Base-by-base conservation (phyloP, 1,139 yeast species). In the Torulaspora pretoriensis region DNA sequence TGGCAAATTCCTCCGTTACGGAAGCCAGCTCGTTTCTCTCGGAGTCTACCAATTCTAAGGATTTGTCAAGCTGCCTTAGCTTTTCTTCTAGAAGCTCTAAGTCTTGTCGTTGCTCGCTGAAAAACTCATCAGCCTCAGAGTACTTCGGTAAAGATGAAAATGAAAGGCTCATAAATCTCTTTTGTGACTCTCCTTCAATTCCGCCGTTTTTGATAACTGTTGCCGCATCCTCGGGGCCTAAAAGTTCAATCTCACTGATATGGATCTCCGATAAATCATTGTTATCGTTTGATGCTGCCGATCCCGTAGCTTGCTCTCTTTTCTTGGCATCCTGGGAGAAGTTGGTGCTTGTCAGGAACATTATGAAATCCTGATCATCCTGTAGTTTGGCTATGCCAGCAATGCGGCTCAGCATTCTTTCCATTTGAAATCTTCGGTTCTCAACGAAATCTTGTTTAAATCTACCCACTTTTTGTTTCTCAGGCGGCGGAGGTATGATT, bases 401-500 rank as follows among this genome's bases (percentile, higher is more conserved):
- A 26, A 87, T 83, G 59, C 84, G 84, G 46, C 65, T 70, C 49
- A 92, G 73, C 99, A 92, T 94, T 53, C 77, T 80, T 60, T 90
- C 97, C 63, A 92, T 72, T n/a, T 94, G 88, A 32, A 81, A 70
- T 48, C 97, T 72, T 65, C 98, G 77, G 53, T 80, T 80, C 62
- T 90, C 97, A 43, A 92, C 81, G 59, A 92, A 89, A 57, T 82
- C 89, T 54, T 86, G 90, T 59, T 88, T 87, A 67, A 83, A 84
- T 52, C 95, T 73, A 3, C 96, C 97, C 47, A 90, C 83, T 0
- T 88, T 86, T 65, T 92, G 97, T 61, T 94, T 94, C 30, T 88
- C 87, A 1, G 99, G 98, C 8, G 98, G 97, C 0, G 98, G 96
- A 0, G 98, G 98, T 23, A 94, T 82, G 33, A 94, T 83, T 47